These are phyloP conservation scores for Lactarius tabidus DNA, from an alignment of 768 basidiomycete genomes.

Conservation along the genomic window DNA sequence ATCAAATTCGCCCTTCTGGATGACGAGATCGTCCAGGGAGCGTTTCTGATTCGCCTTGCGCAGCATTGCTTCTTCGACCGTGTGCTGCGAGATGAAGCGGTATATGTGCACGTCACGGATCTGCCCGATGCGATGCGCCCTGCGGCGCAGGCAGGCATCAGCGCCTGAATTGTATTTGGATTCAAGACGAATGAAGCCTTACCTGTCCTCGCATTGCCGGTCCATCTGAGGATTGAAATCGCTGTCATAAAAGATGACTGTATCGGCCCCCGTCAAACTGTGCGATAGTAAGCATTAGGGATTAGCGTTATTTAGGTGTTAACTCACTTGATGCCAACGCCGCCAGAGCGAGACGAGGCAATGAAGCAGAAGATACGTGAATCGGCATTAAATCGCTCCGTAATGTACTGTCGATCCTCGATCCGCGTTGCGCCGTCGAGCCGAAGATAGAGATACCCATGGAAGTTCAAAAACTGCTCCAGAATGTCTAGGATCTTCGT, in stretches of 20 bases:
- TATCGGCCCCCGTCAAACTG: slow-evolving; percentile 84
- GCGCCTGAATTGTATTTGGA: slow-evolving; percentile 6
- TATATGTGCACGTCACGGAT: slow-evolving; percentile 96
- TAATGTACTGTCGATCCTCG: slow-evolving; percentile 89
- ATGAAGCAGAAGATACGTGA: slow-evolving; percentile 84
- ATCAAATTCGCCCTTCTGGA: slow-evolving; percentile 92
- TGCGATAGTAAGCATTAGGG: slow-evolving; percentile 20
- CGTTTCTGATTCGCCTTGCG: slow-evolving; percentile 98
- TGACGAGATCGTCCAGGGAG: slow-evolving; percentile 83
- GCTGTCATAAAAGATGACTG: slow-evolving; percentile 96
- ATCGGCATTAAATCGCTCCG: slow-evolving; percentile 82
- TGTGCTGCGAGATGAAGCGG: slow-evolving; percentile 84
- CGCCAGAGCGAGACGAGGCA: slow-evolving; percentile 70
- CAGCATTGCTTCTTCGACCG: slow-evolving; percentile 95
- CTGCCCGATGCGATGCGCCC: slow-evolving; percentile 98
- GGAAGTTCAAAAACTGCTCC: slow-evolving; percentile 88
- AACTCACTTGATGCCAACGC: slow-evolving; percentile 93
- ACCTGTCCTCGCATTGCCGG: slow-evolving; percentile 92
- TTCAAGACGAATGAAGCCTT: slow-evolving; percentile 26
- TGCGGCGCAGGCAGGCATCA: slow-evolving; percentile 29
- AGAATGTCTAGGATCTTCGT: slow-evolving; percentile 90
- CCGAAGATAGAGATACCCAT: slow-evolving; percentile 91
- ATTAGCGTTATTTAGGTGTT: not conserved
- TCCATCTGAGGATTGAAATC: slow-evolving; percentile 99
- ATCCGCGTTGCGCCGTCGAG: slow-evolving; percentile 94